Evolutionary conservation across 257 asterid genomes (phyloP).

Genomic region (Nicotiana undulata): DNA sequence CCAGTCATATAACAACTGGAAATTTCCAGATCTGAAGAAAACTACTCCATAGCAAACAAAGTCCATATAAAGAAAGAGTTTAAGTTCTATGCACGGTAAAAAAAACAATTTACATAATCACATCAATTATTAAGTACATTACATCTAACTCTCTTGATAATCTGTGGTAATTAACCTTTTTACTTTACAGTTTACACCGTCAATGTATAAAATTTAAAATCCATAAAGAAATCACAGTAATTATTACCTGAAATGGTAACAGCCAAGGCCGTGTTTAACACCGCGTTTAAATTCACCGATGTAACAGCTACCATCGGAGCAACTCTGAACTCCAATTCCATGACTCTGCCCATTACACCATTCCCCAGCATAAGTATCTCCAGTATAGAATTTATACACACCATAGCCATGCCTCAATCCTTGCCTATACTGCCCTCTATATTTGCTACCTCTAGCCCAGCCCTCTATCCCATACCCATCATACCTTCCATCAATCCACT

Average conservation of each 20-base stretch:
- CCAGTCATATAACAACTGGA: neutral
- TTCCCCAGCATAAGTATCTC: slow-evolving; percentile 74
- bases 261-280: slow-evolving; percentile 80
- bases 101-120: too few relatives aligned
- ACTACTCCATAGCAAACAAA: neutral
- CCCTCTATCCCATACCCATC: slow-evolving; percentile 91
- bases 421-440: slow-evolving; percentile 73
- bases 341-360: slow-evolving; percentile 93
- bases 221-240: neutral
- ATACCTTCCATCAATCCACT: slow-evolving; percentile 82
- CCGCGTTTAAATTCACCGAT: slow-evolving; percentile 72
- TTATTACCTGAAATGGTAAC: slow-evolving; percentile 78
- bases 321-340: slow-evolving; percentile 75
- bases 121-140: too few relatives aligned
- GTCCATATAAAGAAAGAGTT: neutral
- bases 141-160: too few relatives aligned
- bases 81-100: too few relatives aligned
- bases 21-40: neutral
- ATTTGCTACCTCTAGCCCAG: slow-evolving; percentile 84
- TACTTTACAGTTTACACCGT: too few relatives aligned
- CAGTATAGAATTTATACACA: slow-evolving; percentile 65
- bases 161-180: too few relatives aligned
- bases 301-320: slow-evolving; percentile 86
- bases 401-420: slow-evolving; percentile 86
- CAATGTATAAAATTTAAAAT: too few relatives aligned